Conservation (phyloP, 225 moss, liverwort and hornwort species). For the Sphagnum tenellum region DNA sequence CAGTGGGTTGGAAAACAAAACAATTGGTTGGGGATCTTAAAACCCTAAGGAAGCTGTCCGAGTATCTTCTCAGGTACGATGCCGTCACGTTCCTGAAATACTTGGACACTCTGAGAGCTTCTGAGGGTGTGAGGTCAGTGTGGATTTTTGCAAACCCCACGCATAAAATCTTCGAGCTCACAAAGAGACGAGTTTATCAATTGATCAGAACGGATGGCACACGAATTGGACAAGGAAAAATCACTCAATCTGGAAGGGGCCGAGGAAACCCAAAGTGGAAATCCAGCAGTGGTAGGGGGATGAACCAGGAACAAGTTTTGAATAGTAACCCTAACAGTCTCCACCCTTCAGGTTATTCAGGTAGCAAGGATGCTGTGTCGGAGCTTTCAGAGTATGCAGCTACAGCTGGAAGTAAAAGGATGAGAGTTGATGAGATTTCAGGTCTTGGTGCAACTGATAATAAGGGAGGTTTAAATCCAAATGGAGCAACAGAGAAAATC, state of each 20-base stretch:
- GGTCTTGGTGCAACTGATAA: conserved; percentile 9
- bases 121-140: conserved; percentile 88
- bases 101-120: conserved; percentile 79
- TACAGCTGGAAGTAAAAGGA: conserved; percentile 19
- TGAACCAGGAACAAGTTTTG: neutral
- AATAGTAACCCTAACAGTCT: no score
- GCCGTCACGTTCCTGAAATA: conserved; percentile 94
- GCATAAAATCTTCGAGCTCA: conserved; percentile 85
- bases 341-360: conserved; percentile 4
- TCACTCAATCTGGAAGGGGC: conserved; percentile 27
- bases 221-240: conserved; percentile 28
- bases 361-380: conserved; percentile 14
- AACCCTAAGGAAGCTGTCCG: conserved; percentile 82
- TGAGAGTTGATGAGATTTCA: conserved; percentile 9
- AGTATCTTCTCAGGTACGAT: conserved; percentile 88
- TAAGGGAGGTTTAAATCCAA: conserved; percentile 12
- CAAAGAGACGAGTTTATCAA: conserved; percentile 84
- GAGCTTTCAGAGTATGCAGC: conserved; percentile 17
- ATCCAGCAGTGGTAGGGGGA: conserved; percentile 27
- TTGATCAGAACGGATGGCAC: conserved; percentile 69
- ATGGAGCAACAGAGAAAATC: conserved; percentile 3
- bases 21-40: conserved; percentile 84
- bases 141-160: conserved; percentile 93
- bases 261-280: conserved; percentile 13
- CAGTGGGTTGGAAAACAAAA: conserved; percentile 92